These are phyloP conservation scores for Daphne laureola DNA, from an alignment of 441 rosid genomes.

Conservation along the genomic window DNA sequence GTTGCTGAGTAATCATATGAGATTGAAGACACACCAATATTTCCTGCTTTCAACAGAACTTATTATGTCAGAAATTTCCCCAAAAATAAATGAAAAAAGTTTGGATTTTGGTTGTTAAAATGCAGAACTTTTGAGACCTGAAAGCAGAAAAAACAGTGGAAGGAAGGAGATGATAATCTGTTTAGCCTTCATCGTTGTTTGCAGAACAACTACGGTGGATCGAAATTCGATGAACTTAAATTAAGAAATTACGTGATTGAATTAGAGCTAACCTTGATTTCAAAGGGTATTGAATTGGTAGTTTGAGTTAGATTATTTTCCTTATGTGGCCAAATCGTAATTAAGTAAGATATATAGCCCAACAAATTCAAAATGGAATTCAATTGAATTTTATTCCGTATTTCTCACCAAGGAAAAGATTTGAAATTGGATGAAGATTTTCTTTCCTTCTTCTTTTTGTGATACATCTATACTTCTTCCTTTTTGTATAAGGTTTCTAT, in stretches of 20 bases:
- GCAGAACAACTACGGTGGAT: too few species aligned
- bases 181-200: neutral
- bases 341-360: neutral
- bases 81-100: neutral
- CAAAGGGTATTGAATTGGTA: too few species aligned
- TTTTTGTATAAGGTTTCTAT: too few species aligned
- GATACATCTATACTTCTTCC: too few species aligned
- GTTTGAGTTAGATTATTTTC: too few species aligned
- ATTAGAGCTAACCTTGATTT: too few species aligned
- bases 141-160: neutral
- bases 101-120: too few species aligned
- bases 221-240: too few species aligned
- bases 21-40: slow-evolving; percentile 15
- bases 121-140: neutral
- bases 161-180: neutral
- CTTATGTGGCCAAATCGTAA: too few species aligned
- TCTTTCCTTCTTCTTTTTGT: too few species aligned
- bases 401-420: too few species aligned
- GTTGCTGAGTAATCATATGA: slow-evolving; percentile 45
- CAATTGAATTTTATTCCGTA: neutral
- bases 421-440: neutral
- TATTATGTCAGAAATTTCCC: neutral
- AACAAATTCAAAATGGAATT: neutral
- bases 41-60: slow-evolving; percentile 21
- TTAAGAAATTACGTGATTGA: too few species aligned